A percentile compares a stretch with the other conserved stretches of the same genome.
phyloP scores from a whole-genome alignment of 1,139 yeast genomes.

The Suhomyces bribrorum region DNA sequence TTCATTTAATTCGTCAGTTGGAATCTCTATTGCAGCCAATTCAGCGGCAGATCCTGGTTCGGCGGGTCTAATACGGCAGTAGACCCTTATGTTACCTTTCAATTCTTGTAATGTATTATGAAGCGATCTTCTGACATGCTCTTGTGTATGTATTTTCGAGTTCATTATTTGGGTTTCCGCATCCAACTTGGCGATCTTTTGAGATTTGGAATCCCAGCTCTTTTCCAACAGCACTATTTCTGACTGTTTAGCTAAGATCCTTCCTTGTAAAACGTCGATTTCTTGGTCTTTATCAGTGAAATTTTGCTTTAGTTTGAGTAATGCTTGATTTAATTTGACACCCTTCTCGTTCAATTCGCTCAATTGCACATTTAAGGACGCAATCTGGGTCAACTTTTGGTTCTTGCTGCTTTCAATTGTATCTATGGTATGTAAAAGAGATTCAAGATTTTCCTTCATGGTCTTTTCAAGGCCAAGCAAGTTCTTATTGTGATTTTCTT shows the following conservation, averaged over 20 bases:
- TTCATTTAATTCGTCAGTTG: constrained; percentile 48
- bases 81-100: constrained; percentile 90
- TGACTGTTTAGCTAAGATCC: constrained; percentile 14
- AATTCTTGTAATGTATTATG: constrained; percentile 82
- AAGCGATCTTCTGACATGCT: constrained; percentile 53
- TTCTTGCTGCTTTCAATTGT: constrained; percentile 12
- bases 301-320: constrained; percentile 14
- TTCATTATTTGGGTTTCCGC: constrained; percentile 23
- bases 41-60: constrained; percentile 23
- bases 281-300: constrained; percentile 24
- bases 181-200: constrained; percentile 9
- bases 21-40: constrained; percentile 43
- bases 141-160: constrained; percentile 25
- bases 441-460: constrained; percentile 24
- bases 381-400: constrained; percentile 8
- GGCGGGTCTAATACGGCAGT: constrained; percentile 79
- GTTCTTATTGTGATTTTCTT: constrained; percentile 27
- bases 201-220: constrained; percentile 2
- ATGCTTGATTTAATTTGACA: constrained; percentile 7
- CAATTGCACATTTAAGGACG: constrained; percentile 5
- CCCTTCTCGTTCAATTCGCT: constrained; percentile 8
- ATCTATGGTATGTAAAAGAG: constrained; percentile 18
- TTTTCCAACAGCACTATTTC: constrained; percentile 12
- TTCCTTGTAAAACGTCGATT: constrained; percentile 19
- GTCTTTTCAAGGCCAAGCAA: constrained; percentile 20